Evolutionary conservation across 768 basidiomycete genomes (phyloP), one percentile per base, ranked within the genome.

Genomic region (Neoboletus subvelutipes): DNA sequence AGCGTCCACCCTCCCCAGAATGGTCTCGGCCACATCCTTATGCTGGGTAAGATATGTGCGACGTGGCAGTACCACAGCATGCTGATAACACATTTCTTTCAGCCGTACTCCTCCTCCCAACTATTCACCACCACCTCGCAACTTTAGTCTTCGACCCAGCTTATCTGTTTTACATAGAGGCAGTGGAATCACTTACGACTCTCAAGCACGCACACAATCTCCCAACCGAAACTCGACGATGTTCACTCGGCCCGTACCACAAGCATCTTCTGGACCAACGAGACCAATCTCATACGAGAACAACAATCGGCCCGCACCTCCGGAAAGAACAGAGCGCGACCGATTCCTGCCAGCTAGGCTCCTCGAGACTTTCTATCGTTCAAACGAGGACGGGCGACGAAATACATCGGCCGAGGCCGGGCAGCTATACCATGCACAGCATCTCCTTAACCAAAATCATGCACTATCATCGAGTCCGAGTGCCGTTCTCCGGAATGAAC

Each of bases 1-100:
- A 67, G 67, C 65, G 65, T 33, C 65, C 67, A 37, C 65, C 65
- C 5, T 66, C 65, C 10, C 65, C 65, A 8, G 65, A 66, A 49
- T 66, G 66, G 66, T 59, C 62, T 31, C 63, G 66, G 13, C 65
- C 55, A 45, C 59, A 66, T 18, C 66, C 65, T 22, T 69, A 69
- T 50, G 67, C 65, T 20, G 67, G 67, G 66, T 67, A 58, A 50
- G 66, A 28, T 20, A 1, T 9, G 2, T 34, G 10, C 26, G 54
- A 12, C 6, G 18, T 53, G 29, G 31, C n/a, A 26, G 12, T 22
- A 20, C 17, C 2, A 15, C 20, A 33, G n/a, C 31, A 36, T 9
- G 37, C 52, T 67, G 33, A 67, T 36, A 29, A 10, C 37, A 13
- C 36, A n/a, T 50, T 34, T 33, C 17, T 33, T 50, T 22, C 45